Evolutionary conservation across 306 rosid genomes (phyloP).

Genomic region (Dalbergia cultrata): DNA sequence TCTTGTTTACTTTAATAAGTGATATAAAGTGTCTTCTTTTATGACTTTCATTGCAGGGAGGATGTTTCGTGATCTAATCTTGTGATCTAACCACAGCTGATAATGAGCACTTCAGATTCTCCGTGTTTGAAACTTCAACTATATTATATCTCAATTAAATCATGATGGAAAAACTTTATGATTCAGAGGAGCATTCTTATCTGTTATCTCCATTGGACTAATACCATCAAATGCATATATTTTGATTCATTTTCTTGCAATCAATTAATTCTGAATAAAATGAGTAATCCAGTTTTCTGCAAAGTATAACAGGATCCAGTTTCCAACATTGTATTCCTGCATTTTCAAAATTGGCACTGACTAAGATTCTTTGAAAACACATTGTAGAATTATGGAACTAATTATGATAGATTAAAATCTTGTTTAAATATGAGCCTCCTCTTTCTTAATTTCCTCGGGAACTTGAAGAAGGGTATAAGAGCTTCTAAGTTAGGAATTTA

Average conservation of each 20-base stretch:
- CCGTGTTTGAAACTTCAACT: background rate
- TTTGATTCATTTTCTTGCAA: background rate
- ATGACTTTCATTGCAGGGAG: background rate
- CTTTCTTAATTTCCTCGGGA: too few relatives aligned
- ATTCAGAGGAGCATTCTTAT: background rate
- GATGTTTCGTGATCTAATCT: background rate
- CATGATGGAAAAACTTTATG: background rate
- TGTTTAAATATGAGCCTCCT: too few relatives aligned
- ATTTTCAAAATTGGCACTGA: constrained; percentile 1
- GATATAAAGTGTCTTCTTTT: constrained; percentile 6
- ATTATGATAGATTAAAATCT: too few relatives aligned
- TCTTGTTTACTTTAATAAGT: constrained; percentile 11
- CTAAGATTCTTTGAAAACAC: background rate
- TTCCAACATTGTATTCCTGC: background rate
- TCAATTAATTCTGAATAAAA: background rate
- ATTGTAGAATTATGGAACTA: background rate
- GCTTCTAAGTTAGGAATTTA: too few relatives aligned
- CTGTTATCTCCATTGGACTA: background rate
- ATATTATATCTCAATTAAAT: background rate
- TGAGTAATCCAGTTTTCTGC: background rate
- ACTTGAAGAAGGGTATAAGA: too few relatives aligned
- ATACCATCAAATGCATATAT: background rate
- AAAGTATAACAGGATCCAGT: background rate
- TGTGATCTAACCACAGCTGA: background rate
- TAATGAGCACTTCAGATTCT: background rate